Percentiles rank a stretch among this genome's conserved stretches.
Conservation (phyloP, 805 yeast genomes). For the Saccharomycopsis selenospora region DNA sequence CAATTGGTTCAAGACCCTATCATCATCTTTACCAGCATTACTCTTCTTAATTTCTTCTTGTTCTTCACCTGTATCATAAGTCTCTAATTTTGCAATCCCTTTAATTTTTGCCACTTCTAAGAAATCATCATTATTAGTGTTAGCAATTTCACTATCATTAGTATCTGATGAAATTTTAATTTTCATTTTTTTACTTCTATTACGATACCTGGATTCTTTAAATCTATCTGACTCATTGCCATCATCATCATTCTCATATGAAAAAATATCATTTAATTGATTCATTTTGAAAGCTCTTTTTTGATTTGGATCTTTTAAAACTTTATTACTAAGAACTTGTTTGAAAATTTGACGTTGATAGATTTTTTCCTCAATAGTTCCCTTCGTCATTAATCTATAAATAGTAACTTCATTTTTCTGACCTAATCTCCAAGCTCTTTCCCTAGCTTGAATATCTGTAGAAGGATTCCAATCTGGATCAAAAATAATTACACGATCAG, state of each 20-base stretch:
- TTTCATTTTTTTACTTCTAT: conserved; percentile 27
- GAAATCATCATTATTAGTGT: conserved; percentile 52
- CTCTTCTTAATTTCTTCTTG: conserved; percentile 30
- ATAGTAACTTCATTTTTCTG: conserved; percentile 89
- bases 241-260: conserved; percentile 62
- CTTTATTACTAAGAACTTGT: conserved; percentile 87
- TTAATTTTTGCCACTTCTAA: conserved; percentile 51
- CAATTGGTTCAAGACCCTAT: conserved; percentile 64
- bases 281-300: conserved; percentile 86
- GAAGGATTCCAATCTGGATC: conserved; percentile 99
- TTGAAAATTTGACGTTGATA: conserved; percentile 96
- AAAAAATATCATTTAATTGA: conserved; percentile 83
- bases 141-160: conserved; percentile 20
- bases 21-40: conserved; percentile 38
- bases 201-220: conserved; percentile 26
- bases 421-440: conserved; percentile 95
- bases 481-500: conserved; percentile 85
- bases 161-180: conserved; percentile 2
- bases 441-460: conserved; percentile 94
- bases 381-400: conserved; percentile 87
- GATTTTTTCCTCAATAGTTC: conserved; percentile 93
- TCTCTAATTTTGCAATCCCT: conserved; percentile 71
- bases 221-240: conserved; percentile 52
- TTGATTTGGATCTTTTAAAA: conserved; percentile 91
- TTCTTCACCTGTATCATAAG: conserved; percentile 47